A percentile compares a stretch with the other conserved stretches of the same genome.
Evolutionary conservation across 768 basidiomycete species (phyloP).

Genomic region (Mrakia gelida): DNA sequence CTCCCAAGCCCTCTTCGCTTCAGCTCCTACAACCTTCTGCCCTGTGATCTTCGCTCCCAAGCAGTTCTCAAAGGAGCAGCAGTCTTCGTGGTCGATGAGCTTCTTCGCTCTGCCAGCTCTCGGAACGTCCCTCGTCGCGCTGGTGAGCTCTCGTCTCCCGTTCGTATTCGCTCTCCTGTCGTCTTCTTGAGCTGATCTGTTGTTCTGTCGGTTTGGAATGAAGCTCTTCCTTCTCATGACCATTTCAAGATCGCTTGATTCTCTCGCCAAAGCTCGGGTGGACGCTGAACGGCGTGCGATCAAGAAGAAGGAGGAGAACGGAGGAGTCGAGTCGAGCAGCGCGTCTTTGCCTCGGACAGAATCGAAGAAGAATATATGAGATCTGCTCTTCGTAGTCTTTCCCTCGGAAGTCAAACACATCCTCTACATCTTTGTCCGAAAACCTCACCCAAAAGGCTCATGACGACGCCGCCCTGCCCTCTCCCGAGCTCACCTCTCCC

Average conservation of each 20-base stretch:
- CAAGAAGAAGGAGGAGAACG: neutral
- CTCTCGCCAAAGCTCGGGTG: neutral
- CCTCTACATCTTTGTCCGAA: neutral
- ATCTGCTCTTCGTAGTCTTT: too few species aligned
- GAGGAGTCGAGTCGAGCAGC: neutral
- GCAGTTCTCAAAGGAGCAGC: neutral
- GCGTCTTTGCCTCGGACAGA: neutral
- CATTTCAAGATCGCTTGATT: neutral
- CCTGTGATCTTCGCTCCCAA: neutral
- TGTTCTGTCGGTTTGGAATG: neutral
- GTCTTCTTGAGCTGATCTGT: neutral
- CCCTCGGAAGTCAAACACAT: too few species aligned
- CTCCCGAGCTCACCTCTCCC: neutral
- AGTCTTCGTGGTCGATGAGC: neutral
- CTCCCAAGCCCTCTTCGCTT: neutral
- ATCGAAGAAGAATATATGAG: constrained; percentile 4
- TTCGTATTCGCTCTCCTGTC: neutral
- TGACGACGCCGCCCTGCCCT: neutral
- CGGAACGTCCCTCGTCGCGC: neutral
- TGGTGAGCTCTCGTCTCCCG: neutral
- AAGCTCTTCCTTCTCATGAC: neutral
- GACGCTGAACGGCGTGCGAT: neutral
- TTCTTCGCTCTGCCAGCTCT: constrained; percentile 6
- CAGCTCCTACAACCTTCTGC: neutral
- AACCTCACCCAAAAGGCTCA: neutral